Conservation (phyloP, 2,329 filamentous ascomycete species). For the Chrysoporthe austroafricana region DNA sequence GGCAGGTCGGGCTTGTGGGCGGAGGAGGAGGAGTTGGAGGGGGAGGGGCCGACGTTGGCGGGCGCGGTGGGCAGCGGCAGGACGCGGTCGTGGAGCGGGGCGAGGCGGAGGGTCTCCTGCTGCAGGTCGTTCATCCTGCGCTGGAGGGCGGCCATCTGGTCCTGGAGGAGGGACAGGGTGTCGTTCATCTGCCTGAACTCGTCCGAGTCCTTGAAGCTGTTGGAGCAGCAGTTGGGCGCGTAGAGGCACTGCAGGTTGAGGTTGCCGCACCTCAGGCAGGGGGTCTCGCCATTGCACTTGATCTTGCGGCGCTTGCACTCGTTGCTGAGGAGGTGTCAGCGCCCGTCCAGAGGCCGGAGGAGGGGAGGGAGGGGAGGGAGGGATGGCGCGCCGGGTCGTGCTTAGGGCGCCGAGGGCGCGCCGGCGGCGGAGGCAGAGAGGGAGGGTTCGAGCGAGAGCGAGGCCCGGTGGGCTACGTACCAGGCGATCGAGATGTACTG, state of each 20-base stretch:
- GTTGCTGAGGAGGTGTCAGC: constrained; percentile 52
- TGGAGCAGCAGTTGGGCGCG: constrained; percentile 69
- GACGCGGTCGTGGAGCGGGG: constrained; percentile 48
- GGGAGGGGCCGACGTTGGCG: constrained; percentile 43
- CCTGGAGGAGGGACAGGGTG: constrained; percentile 76
- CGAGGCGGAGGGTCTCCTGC: constrained; percentile 51
- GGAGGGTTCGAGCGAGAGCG: not conserved
- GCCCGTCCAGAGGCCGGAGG: not conserved
- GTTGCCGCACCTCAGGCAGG: constrained; percentile 70
- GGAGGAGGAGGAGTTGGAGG: constrained; percentile 47
- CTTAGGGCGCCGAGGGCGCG: not conserved
- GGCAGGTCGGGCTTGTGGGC: constrained; percentile 49
- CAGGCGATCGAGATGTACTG: constrained; percentile 66
- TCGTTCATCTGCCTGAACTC: constrained; percentile 83
- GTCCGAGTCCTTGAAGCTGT: constrained; percentile 88
- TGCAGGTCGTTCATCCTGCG: constrained; percentile 72
- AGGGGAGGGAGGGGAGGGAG: not conserved
- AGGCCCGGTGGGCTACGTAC: constrained; percentile 42
- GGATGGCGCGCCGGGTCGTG: not conserved
- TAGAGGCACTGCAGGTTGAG: constrained; percentile 70
- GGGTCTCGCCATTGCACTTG: constrained; percentile 72
- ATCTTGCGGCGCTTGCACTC: constrained; percentile 78
- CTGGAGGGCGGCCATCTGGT: constrained; percentile 80
- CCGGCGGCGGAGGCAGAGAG: not conserved
- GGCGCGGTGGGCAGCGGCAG: constrained; percentile 43